phyloP scores from a whole-genome alignment of 2,329 filamentous ascomycete genomes.

The Colletotrichum spaethianum region DNA sequence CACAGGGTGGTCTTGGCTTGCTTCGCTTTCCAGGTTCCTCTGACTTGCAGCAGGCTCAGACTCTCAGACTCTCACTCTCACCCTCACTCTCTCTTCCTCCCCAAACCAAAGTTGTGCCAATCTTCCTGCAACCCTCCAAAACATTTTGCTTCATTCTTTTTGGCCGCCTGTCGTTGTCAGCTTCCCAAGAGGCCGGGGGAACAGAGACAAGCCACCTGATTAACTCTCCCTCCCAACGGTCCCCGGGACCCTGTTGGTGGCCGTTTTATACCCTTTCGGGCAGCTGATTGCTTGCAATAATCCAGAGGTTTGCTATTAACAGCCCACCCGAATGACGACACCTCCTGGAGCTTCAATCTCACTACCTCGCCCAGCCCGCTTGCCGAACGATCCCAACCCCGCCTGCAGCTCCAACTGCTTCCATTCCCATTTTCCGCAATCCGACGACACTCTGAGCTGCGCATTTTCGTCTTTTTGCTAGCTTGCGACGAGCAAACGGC shows the following conservation, averaged over 20 bases:
- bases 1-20: slow-evolving; percentile 29
- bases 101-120: slow-evolving; percentile 25
- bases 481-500: slow-evolving; percentile 10
- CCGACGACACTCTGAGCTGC: not conserved
- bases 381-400: slow-evolving; percentile 3
- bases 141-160: slow-evolving; percentile 13
- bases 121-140: slow-evolving; percentile 22
- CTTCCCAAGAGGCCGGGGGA: not conserved
- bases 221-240: not conserved
- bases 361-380: slow-evolving; percentile 12
- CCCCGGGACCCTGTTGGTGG: slow-evolving; percentile 10
- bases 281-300: slow-evolving; percentile 26
- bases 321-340: slow-evolving; percentile 40
- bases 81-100: not conserved
- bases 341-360: slow-evolving; percentile 32
- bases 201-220: not conserved
- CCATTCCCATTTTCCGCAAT: not conserved
- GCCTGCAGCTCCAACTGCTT: slow-evolving; percentile 19
- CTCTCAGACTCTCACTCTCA: slow-evolving; percentile 6
- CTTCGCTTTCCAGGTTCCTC: slow-evolving; percentile 17
- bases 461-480: not conserved
- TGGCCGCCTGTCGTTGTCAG: slow-evolving; percentile 13
- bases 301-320: slow-evolving; percentile 11
- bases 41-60: slow-evolving; percentile 13
- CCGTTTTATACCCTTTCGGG: not conserved